phyloP scores from a whole-genome alignment of 768 basidiomycete genomes.

The Hydnum rufescens region DNA sequence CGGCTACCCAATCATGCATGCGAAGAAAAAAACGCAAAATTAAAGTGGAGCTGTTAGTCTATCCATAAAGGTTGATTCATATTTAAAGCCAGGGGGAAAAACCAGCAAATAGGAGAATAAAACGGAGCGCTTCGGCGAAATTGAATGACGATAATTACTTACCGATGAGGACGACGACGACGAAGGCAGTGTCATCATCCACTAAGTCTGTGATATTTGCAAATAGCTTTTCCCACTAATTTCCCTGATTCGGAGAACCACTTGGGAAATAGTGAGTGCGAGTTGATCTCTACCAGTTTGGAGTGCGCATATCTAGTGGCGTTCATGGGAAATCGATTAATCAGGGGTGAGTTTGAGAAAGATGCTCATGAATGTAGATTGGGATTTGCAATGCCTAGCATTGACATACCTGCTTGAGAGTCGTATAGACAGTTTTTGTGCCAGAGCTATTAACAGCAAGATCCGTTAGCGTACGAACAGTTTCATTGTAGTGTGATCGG shows the following conservation, averaged over 20 bases:
- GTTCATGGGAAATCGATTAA: neutral
- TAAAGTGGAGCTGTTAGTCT: neutral
- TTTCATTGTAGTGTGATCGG: no score
- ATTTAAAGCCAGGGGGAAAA: constrained; percentile 1
- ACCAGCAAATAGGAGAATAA: neutral
- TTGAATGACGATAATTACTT: constrained; percentile 5
- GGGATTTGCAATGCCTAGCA: constrained; percentile 11
- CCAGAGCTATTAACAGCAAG: no score
- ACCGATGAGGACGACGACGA: constrained; percentile 92
- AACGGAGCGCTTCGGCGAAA: no score
- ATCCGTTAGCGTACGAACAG: no score
- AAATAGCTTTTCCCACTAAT: constrained; percentile 88
- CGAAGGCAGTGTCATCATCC: constrained; percentile 79
- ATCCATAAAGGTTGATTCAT: neutral
- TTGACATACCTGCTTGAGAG: constrained; percentile 52
- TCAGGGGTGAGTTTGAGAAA: constrained; percentile 1
- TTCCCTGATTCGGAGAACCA: constrained; percentile 99
- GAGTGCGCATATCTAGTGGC: constrained; percentile 66
- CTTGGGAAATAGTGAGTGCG: constrained; percentile 91
- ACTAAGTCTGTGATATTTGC: constrained; percentile 74
- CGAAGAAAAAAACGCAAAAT: neutral
- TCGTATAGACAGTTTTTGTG: constrained; percentile 86
- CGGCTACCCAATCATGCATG: neutral
- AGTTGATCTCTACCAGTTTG: constrained; percentile 89
- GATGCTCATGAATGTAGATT: constrained; percentile 2